Evolutionary conservation across 176 grass and related monocot genomes (phyloP).

Genomic region (Juncus inflexus): DNA sequence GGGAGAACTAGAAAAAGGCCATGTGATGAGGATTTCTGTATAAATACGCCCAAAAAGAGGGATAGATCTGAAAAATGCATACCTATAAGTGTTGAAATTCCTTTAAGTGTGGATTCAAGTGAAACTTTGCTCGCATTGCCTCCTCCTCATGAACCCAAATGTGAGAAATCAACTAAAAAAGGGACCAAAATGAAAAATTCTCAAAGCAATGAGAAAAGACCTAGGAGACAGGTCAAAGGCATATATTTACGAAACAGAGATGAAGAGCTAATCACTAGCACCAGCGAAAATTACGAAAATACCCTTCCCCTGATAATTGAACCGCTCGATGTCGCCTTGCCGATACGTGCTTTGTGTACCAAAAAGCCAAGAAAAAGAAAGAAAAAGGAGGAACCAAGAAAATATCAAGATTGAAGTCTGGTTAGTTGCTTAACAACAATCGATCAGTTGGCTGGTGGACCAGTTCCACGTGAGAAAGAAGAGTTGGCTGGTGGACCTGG

Average conservation of each 20-base stretch:
- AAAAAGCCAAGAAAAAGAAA: slow-evolving; percentile 16
- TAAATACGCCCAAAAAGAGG: slow-evolving; percentile 50
- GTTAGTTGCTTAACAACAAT: no score
- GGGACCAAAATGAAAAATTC: slow-evolving; percentile 9
- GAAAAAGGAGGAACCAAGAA: neutral
- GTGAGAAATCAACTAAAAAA: slow-evolving; percentile 5
- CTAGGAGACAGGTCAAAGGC: neutral
- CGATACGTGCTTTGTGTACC: slow-evolving; percentile 1
- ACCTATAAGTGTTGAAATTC: slow-evolving; percentile 8
- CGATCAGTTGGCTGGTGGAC: no score
- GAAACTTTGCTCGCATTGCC: neutral
- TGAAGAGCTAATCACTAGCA: neutral
- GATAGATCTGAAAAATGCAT: slow-evolving; percentile 59
- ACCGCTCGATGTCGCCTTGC: slow-evolving; percentile 13
- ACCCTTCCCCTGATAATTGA: slow-evolving; percentile 5
- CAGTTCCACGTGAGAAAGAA: no score
- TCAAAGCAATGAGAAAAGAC: neutral
- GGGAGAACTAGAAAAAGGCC: slow-evolving; percentile 55
- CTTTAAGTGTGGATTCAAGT: neutral
- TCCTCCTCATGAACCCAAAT: slow-evolving; percentile 7
- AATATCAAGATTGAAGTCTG: neutral
- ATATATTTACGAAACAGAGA: slow-evolving; percentile 2
- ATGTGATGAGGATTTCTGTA: slow-evolving; percentile 27
- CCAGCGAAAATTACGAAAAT: neutral
- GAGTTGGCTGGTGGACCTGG: no score